phyloP scores from a whole-genome alignment of 257 asterid genomes.

The Schizonepeta tenuifolia region DNA sequence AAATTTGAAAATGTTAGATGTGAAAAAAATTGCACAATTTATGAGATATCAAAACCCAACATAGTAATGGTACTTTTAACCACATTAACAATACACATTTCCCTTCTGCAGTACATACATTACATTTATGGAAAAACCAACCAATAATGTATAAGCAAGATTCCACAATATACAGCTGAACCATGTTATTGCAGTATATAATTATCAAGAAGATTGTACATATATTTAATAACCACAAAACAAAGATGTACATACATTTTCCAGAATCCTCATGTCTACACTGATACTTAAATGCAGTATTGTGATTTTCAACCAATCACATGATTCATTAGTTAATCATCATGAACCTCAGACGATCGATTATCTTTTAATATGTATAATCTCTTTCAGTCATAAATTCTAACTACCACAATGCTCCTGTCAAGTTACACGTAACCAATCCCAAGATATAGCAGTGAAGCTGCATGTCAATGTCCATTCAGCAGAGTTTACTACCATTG shows the following conservation, averaged over 20 bases:
- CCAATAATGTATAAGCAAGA: slow-evolving; percentile 25
- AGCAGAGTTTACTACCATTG: neutral
- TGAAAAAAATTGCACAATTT: neutral
- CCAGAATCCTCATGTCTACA: slow-evolving; percentile 7
- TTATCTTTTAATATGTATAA: neutral
- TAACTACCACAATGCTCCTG: neutral
- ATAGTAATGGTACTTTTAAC: slow-evolving; percentile 1
- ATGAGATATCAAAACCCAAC: neutral
- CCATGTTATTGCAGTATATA: slow-evolving; percentile 28
- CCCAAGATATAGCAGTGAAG: neutral
- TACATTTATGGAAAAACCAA: slow-evolving; percentile 27
- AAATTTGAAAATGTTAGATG: neutral
- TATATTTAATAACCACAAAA: neutral
- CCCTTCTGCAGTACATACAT: neutral
- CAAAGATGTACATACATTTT: neutral
- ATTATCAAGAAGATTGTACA: slow-evolving; percentile 14
- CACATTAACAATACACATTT: slow-evolving; percentile 5
- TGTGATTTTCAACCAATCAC: slow-evolving; percentile 23
- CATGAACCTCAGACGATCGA: neutral
- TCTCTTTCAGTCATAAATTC: slow-evolving; percentile 10
- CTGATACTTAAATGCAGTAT: slow-evolving; percentile 13
- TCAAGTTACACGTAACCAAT: neutral
- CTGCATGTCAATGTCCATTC: neutral
- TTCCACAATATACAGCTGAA: slow-evolving; percentile 33
- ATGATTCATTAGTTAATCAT: slow-evolving; percentile 4